A percentile compares a stretch with the other conserved stretches of the same genome.
These are phyloP conservation scores for Hanseniaspora clermontiae DNA, from an alignment of 805 yeast species.

Conservation along the genomic window DNA sequence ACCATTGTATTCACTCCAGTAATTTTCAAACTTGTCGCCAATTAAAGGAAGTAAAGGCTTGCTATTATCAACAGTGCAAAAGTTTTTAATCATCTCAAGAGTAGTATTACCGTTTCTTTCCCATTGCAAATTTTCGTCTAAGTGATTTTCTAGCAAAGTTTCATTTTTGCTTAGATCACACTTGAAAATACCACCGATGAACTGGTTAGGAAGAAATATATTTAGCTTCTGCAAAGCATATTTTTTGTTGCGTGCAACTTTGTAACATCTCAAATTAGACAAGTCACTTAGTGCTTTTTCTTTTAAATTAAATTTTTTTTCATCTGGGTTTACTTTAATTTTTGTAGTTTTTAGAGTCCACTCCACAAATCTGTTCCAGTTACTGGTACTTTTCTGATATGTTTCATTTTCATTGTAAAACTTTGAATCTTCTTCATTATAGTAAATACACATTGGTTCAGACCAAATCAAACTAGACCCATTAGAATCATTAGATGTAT, in stretches of 20 bases:
- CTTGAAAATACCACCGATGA: constrained; percentile 53
- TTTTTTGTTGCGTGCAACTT: constrained; percentile 45
- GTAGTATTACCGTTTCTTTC: background rate
- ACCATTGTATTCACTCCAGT: constrained; percentile 33
- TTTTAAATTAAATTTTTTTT: constrained; percentile 8
- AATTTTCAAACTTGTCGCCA: constrained; percentile 42
- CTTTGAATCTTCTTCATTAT: background rate
- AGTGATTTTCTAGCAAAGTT: constrained; percentile 18
- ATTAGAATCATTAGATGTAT: constrained; percentile 23
- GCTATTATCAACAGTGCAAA: constrained; percentile 29
- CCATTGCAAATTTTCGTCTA: constrained; percentile 14
- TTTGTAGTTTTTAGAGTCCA: constrained; percentile 1
- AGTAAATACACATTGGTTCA: constrained; percentile 33
- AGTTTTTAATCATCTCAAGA: constrained; percentile 19
- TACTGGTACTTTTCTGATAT: background rate
- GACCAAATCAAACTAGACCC: constrained; percentile 39
- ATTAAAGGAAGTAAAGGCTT: constrained; percentile 43
- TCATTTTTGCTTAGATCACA: constrained; percentile 31
- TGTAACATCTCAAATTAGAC: constrained; percentile 34
- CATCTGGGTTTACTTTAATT: background rate
- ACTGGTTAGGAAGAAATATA: constrained; percentile 42
- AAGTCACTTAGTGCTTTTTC: constrained; percentile 17
- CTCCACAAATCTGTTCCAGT: background rate
- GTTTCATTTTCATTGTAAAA: background rate
- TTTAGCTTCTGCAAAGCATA: constrained; percentile 36